These are phyloP conservation scores for Saccharomyces hybrid DNA, from an alignment of 1,139 yeast species.

Conservation along the genomic window DNA sequence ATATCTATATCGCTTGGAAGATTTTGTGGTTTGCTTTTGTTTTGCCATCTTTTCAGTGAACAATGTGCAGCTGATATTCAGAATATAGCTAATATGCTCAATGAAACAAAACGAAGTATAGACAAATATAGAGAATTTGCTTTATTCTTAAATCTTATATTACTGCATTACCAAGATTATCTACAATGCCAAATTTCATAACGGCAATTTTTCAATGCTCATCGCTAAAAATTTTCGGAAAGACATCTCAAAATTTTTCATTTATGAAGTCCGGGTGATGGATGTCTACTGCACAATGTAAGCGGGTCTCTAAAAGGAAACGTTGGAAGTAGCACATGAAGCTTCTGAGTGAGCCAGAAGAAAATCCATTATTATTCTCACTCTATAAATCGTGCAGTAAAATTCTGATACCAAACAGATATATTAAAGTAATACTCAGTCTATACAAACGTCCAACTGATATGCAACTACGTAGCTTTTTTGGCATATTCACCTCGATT, in stretches of 20 bases:
- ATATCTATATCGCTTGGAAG: slow-evolving; percentile 55
- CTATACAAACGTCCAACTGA: not conserved
- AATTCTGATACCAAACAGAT: not conserved
- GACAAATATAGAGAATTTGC: not conserved
- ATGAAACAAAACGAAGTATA: too few relatives aligned
- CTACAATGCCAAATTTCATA: not conserved
- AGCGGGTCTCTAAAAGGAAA: not conserved
- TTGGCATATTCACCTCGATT: not conserved
- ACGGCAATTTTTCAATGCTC: not conserved
- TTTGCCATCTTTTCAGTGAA: not conserved
- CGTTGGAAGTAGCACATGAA: not conserved
- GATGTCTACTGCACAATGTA: not conserved
- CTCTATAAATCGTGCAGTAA: not conserved
- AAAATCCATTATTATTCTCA: not conserved
- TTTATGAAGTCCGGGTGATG: too few relatives aligned
- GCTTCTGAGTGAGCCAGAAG: not conserved
- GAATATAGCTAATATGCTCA: not conserved
- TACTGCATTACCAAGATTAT: not conserved
- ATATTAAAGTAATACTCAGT: not conserved
- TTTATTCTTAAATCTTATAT: not conserved
- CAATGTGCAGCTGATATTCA: not conserved
- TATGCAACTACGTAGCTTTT: not conserved
- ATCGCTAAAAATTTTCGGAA: not conserved
- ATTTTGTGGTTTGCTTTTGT: slow-evolving; percentile 42
- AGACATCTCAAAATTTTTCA: not conserved